These are phyloP conservation scores for Catunica adiposa DNA, from an alignment of 2,329 filamentous ascomycete genomes.

Conservation along the genomic window DNA sequence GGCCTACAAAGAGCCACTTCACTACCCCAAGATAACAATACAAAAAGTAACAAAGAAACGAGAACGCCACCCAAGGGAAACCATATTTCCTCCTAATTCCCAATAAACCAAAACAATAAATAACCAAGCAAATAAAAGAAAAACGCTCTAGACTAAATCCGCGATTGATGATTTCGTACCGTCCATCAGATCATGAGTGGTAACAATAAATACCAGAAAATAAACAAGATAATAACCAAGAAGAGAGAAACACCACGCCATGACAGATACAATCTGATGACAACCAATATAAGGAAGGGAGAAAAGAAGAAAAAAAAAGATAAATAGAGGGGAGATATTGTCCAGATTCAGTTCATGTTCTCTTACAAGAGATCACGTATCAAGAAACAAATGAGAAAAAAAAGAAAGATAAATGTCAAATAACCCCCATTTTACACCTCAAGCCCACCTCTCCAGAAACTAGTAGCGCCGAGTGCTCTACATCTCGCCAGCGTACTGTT, in stretches of 20 bases:
- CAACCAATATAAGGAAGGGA: not conserved
- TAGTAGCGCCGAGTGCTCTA: not conserved
- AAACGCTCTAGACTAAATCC: slow-evolving; percentile 10
- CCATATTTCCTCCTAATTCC: not conserved
- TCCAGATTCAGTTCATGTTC: not conserved
- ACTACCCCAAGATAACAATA: not conserved
- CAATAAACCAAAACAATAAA: not conserved
- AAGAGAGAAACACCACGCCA: not conserved
- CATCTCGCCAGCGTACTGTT: not conserved
- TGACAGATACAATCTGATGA: not conserved
- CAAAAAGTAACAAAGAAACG: slow-evolving; percentile 5
- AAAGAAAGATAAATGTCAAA: too few species aligned
- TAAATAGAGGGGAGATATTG: not conserved
- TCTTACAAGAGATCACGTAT: not conserved
- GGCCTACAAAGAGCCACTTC: slow-evolving; percentile 3
- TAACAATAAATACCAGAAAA: not conserved
- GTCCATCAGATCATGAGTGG: slow-evolving; percentile 3
- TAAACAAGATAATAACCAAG: not conserved
- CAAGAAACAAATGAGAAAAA: too few species aligned
- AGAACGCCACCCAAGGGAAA: not conserved
- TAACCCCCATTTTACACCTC: too few species aligned
- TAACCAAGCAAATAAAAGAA: slow-evolving; percentile 5
- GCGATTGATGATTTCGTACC: slow-evolving; percentile 9
- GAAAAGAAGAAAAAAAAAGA: not conserved
- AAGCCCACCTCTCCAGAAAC: not conserved